phyloP scores from a whole-genome alignment of 345 rosid genomes.

The Corymbia maculata region DNA sequence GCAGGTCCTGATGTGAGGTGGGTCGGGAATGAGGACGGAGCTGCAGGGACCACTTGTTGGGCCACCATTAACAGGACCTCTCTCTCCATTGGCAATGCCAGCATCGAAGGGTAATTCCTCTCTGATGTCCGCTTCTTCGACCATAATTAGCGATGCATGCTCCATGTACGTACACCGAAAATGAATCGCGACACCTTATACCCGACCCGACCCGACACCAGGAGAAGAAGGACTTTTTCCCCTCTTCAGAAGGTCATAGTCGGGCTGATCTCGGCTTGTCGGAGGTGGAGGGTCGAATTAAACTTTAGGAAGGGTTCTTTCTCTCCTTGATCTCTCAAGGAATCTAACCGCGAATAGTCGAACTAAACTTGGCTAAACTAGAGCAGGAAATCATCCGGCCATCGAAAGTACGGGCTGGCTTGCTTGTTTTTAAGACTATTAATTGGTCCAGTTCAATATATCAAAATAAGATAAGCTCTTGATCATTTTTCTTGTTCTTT shows the following conservation, averaged over 20 bases:
- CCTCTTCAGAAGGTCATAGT: background rate
- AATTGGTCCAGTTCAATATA: background rate
- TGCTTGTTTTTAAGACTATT: background rate
- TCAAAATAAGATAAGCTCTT: background rate
- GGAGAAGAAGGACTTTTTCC: background rate
- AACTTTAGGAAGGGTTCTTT: background rate
- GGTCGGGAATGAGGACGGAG: constrained; percentile 60
- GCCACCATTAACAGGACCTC: constrained; percentile 52
- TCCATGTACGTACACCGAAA: background rate
- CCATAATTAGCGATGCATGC: background rate
- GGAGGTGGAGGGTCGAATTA: too few relatives aligned
- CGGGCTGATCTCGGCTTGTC: background rate
- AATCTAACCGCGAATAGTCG: background rate
- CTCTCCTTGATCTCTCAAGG: background rate
- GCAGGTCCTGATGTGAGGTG: constrained; percentile 71
- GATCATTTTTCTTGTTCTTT: background rate
- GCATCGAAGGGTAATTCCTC: constrained; percentile 36
- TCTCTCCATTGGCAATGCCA: constrained; percentile 52
- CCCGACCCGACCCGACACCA: background rate
- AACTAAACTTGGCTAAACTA: background rate
- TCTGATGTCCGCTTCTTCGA: background rate
- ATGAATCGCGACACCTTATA: background rate
- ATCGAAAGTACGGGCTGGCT: background rate
- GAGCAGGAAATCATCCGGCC: background rate
- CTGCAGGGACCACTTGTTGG: constrained; percentile 53